Percentiles rank a stretch among this genome's conserved stretches.
phyloP scores from a whole-genome alignment of 352 stramenopile species.

The Globisporangium barbulae region DNA sequence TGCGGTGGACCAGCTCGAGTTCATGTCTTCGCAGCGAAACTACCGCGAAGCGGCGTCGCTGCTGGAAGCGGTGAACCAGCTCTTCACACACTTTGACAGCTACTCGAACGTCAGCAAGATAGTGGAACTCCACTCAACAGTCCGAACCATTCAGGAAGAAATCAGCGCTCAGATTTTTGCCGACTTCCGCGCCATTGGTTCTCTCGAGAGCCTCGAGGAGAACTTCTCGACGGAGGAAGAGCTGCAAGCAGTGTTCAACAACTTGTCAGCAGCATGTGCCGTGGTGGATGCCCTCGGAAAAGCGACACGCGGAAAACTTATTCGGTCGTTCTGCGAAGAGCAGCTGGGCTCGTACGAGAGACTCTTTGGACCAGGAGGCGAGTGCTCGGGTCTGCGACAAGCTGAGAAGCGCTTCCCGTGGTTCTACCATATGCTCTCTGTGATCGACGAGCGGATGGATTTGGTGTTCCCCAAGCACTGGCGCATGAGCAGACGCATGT shows the following conservation, averaged over 20 bases:
- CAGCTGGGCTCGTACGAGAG: slow-evolving; percentile 64
- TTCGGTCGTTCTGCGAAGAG: slow-evolving; percentile 67
- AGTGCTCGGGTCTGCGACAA: slow-evolving; percentile 49
- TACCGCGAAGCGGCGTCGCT: slow-evolving; percentile 96
- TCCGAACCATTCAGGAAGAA: slow-evolving; percentile 88
- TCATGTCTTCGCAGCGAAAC: slow-evolving; percentile 79
- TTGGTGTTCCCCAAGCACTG: slow-evolving; percentile 95
- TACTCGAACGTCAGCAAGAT: slow-evolving; percentile 94
- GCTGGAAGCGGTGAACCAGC: slow-evolving; percentile 94
- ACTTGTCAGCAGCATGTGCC: slow-evolving; percentile 59
- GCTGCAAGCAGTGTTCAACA: slow-evolving; percentile 60
- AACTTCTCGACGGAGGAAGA: slow-evolving; percentile 71
- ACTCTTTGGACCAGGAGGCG: slow-evolving; percentile 55
- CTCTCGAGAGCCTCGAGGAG: slow-evolving; percentile 68
- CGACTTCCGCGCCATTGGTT: slow-evolving; percentile 85
- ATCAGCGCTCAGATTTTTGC: slow-evolving; percentile 87
- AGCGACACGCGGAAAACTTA: slow-evolving; percentile 62
- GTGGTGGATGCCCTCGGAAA: slow-evolving; percentile 73
- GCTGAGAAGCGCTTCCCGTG: slow-evolving; percentile 74
- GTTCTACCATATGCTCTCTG: slow-evolving; percentile 73
- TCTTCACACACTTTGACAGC: slow-evolving; percentile 96
- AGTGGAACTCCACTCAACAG: slow-evolving; percentile 89
- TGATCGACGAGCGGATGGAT: slow-evolving; percentile 85
- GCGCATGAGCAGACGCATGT: slow-evolving; percentile 93
- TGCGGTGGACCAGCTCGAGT: slow-evolving; percentile 92